Conservation (phyloP, 495 filamentous ascomycete species). For the Podospora pseudopauciseta region DNA sequence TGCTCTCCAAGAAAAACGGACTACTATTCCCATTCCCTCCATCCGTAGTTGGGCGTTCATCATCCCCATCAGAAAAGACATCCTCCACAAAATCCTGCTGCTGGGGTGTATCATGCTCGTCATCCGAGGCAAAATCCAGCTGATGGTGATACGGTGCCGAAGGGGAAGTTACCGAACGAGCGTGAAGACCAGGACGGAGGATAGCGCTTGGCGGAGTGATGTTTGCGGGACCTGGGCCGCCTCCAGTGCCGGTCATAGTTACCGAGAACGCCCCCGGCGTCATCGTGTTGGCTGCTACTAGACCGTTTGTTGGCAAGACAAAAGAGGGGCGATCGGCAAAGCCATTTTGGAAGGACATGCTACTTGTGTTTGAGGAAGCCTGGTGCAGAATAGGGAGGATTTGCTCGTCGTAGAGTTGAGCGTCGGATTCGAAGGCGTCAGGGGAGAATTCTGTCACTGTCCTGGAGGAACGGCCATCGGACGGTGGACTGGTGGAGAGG, state of each 20-base stretch:
- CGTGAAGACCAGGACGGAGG: constrained; percentile 56
- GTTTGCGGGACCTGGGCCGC: not conserved
- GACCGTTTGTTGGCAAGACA: constrained; percentile 38
- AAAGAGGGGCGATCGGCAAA: constrained; percentile 69
- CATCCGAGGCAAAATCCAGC: constrained; percentile 11
- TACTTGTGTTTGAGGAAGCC: constrained; percentile 50
- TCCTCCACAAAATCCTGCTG: constrained; percentile 41
- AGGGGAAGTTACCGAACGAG: constrained; percentile 72
- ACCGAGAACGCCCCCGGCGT: constrained; percentile 53
- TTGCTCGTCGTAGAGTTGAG: constrained; percentile 89
- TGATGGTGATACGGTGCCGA: constrained; percentile 53
- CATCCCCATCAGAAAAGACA: constrained; percentile 52
- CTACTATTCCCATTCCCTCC: constrained; percentile 26
- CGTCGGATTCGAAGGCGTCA: constrained; percentile 65
- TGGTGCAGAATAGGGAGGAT: constrained; percentile 87
- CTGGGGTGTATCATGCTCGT: not conserved
- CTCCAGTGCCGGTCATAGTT: constrained; percentile 1
- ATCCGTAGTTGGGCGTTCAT: constrained; percentile 41
- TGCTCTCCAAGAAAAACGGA: constrained; percentile 60
- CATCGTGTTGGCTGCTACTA: constrained; percentile 51
- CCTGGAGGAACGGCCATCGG: constrained; percentile 55
- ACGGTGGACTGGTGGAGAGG: constrained; percentile 50
- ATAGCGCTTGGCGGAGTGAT: not conserved
- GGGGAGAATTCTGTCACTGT: constrained; percentile 60
- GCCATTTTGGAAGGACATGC: constrained; percentile 75